Base-by-base conservation (phyloP, 768 basidiomycete genomes). In the Cyclocybe cylindracea region DNA sequence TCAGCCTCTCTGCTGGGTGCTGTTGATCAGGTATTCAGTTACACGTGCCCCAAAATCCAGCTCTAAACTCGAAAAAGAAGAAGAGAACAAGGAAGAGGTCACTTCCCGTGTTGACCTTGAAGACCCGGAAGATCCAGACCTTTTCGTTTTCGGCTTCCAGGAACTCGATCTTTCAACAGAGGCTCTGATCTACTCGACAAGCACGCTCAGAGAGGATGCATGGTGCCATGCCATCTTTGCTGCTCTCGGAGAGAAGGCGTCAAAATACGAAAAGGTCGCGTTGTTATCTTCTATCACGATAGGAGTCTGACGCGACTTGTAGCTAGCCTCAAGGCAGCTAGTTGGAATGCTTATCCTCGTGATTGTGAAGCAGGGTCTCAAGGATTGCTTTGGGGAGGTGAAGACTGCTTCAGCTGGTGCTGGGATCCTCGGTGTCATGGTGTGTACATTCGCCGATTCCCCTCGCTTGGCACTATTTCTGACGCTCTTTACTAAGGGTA, bases 281-380 rank as follows among this genome's bases (percentile, higher is more conserved):
- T 50, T 18, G 29, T 3, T 18, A 40, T 7, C 14, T 35, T 14
- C 31, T 44, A 16, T 9, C 16, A 10, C 40, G 39, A 51, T 13
- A 35, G n/a, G 44, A 16, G 7, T 32, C 36, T 8, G 13, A 48
- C 39, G 13, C 39, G 24, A 44, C 19, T 11, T 46, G 1, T 41
- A 92, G 89, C 73, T 93, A 32, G 73, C 70, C 10, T 89, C 87
- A 3, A 87, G 79, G 58, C 91, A 91, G 63, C 85, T 94, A 14
- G 90, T 93, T 35, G 91, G 91, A 34, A 89, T 91, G 77, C 72
- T 93, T n/a, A 67, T 93, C 14, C 61, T 93, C 9, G 67, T 89
- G 29, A 70, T 93, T 38, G 84, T 81, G 7, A 86, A 82, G 66
- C 86, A 78, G 49, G 55, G 64, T 0, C 56, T 88, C 38, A 67